Conservation (phyloP, 805 yeast genomes). For the Huiozyma sinensis region DNA sequence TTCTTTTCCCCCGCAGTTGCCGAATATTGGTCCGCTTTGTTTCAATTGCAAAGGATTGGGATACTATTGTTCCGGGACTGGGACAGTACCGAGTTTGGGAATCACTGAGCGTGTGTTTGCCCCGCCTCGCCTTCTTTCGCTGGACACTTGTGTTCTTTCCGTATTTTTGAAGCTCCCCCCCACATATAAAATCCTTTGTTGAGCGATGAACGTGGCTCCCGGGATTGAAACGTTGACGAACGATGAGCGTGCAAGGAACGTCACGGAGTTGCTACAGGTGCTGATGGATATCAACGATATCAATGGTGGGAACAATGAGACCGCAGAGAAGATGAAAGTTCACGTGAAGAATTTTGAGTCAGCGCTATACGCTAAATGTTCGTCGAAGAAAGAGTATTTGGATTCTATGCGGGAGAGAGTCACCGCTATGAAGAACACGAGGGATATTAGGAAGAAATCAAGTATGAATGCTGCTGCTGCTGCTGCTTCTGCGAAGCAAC, state of each 20-base stretch:
- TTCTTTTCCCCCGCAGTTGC: no score
- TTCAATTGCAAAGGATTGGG: no score
- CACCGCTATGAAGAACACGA: slow-evolving; percentile 31
- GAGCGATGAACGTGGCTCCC: neutral
- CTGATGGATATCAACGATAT: slow-evolving; percentile 28
- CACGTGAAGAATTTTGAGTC: slow-evolving; percentile 66
- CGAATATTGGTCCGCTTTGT: no score
- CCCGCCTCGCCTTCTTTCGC: neutral
- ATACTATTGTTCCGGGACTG: no score
- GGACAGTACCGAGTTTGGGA: no score
- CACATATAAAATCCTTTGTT: no score
- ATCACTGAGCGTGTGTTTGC: neutral
- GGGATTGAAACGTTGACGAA: slow-evolving; percentile 17
- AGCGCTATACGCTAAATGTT: slow-evolving; percentile 48
- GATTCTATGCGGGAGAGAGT: slow-evolving; percentile 38
- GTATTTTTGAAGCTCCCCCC: neutral
- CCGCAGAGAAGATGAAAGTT: slow-evolving; percentile 35
- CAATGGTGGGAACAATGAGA: slow-evolving; percentile 28
- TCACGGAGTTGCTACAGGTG: slow-evolving; percentile 25
- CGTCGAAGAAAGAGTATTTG: slow-evolving; percentile 43
- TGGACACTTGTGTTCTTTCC: neutral
- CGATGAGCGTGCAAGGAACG: slow-evolving; percentile 27
- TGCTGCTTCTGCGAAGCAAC: slow-evolving; percentile 1
- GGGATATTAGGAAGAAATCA: slow-evolving; percentile 19
- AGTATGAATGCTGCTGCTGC: neutral